Evolutionary conservation across 306 rosid genomes (phyloP).

Genomic region (Macrotyloma uniflorum): DNA sequence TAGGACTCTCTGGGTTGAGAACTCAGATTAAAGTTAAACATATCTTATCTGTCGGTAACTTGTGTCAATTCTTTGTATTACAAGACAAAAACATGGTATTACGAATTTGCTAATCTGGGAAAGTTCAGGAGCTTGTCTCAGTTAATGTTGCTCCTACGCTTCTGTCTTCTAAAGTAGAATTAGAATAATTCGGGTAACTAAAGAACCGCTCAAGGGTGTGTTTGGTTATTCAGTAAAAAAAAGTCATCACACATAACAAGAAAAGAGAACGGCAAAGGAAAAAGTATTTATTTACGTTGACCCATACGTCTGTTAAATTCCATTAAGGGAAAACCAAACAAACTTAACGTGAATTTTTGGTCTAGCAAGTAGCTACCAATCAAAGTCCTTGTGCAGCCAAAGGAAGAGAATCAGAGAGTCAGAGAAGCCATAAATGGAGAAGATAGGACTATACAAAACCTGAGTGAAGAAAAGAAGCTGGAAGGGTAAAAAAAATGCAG

Average conservation of each 20-base stretch:
- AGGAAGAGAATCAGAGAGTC: background rate
- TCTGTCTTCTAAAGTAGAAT: background rate
- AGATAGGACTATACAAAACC: background rate
- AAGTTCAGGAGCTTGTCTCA: background rate
- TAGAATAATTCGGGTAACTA: background rate
- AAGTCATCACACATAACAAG: background rate
- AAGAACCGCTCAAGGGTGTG: too few relatives aligned
- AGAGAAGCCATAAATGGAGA: background rate
- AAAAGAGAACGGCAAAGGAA: background rate
- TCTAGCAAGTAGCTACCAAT: background rate
- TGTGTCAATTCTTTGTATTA: background rate
- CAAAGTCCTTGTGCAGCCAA: background rate
- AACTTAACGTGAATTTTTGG: too few relatives aligned
- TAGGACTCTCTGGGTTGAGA: background rate
- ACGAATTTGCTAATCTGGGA: background rate
- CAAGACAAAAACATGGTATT: conserved; percentile 4
- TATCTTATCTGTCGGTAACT: background rate
- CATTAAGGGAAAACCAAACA: too few relatives aligned
- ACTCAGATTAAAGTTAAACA: too few relatives aligned
- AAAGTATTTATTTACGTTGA: too few relatives aligned
- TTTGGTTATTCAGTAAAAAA: background rate
- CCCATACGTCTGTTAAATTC: too few relatives aligned
- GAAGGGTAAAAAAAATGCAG: background rate
- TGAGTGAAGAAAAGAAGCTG: background rate
- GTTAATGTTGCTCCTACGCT: background rate